These are phyloP conservation scores for Geotrichum phurueaensis DNA, from an alignment of 1,139 yeast genomes.

Conservation along the genomic window DNA sequence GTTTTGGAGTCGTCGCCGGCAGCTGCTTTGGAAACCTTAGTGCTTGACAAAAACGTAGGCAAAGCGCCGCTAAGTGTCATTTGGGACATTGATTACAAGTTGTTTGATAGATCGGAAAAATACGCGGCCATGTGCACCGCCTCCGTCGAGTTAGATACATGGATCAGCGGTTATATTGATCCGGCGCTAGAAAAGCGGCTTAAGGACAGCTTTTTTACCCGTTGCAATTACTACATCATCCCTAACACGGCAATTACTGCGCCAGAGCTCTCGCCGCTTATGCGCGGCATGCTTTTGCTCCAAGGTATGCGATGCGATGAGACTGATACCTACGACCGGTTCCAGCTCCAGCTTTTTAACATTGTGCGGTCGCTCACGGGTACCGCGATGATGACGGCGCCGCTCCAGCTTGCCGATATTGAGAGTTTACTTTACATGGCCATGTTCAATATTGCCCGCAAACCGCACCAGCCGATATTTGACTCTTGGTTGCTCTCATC, in stretches of 20 bases:
- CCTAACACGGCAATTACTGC: not conserved
- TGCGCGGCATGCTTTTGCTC: conserved; percentile 23
- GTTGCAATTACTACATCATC: conserved; percentile 20
- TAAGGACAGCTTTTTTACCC: conserved; percentile 19
- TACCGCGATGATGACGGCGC: conserved; percentile 43
- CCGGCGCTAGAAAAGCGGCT: conserved; percentile 20
- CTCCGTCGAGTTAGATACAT: conserved; percentile 39
- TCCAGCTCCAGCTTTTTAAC: conserved; percentile 42
- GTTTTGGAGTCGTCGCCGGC: not conserved
- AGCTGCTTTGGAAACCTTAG: not conserved
- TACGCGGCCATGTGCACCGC: conserved; percentile 33
- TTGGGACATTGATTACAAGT: conserved; percentile 40
- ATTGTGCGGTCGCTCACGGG: conserved; percentile 44
- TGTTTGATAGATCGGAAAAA: conserved; percentile 34
- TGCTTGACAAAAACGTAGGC: conserved; percentile 6
- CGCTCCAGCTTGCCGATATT: conserved; percentile 49
- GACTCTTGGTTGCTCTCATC: conserved; percentile 48
- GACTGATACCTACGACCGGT: conserved; percentile 41
- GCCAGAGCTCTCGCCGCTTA: conserved; percentile 17
- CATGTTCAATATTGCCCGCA: conserved; percentile 47
- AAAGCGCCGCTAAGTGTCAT: conserved; percentile 42
- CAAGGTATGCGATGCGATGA: conserved; percentile 38
- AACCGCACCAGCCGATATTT: conserved; percentile 44
- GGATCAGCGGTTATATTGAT: conserved; percentile 33
- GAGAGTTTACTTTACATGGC: conserved; percentile 51